Conservation (phyloP, 225 moss, liverwort and hornwort species). For the Ulota crispa region DNA sequence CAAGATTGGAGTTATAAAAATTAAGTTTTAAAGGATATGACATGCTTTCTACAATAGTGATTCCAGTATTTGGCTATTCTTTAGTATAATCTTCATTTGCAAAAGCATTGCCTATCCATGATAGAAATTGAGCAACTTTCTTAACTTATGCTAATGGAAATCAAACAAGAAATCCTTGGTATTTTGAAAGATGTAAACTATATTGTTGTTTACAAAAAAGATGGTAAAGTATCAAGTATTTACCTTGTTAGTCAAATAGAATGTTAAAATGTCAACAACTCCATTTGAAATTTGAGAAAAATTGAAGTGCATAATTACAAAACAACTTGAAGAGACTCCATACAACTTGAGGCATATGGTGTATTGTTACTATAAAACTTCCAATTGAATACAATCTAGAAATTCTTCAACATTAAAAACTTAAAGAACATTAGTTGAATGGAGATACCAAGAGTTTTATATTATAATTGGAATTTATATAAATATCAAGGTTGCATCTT, state of each 20-base stretch:
- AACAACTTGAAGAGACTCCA: not conserved
- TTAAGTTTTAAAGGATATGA: not conserved
- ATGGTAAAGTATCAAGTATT: not conserved
- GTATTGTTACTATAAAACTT: not conserved
- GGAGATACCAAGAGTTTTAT: not conserved
- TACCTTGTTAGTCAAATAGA: no score
- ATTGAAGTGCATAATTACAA: not conserved
- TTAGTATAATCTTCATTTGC: not conserved
- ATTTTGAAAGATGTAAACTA: not conserved
- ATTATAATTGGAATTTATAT: not conserved
- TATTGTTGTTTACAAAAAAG: rapidly evolving
- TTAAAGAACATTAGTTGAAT: not conserved
- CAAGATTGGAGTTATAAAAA: not conserved
- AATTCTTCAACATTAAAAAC: not conserved
- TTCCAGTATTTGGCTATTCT: no score
- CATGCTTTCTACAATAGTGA: rapidly evolving
- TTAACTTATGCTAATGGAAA: not conserved
- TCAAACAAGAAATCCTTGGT: rapidly evolving
- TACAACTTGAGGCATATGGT: not conserved
- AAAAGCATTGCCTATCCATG: not conserved
- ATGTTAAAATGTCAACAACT: not conserved
- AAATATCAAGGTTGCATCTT: not conserved
- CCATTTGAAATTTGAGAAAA: not conserved
- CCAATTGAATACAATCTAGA: not conserved
- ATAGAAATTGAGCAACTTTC: not conserved